phyloP scores from a whole-genome alignment of 257 asterid genomes.

The Ilex asprella region DNA sequence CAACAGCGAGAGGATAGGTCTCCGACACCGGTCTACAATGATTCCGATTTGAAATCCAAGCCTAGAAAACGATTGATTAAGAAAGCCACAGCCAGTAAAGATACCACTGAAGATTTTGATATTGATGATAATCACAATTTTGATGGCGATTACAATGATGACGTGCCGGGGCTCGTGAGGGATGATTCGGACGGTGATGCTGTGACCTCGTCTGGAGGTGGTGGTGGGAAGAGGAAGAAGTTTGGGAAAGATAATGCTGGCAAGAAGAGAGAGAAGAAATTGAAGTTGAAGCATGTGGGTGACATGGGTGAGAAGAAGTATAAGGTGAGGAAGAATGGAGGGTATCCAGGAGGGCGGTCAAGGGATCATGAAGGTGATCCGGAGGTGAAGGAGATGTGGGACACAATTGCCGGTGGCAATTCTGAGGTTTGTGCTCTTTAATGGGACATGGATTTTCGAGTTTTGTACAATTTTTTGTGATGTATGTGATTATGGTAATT shows the following conservation, averaged over 20 bases:
- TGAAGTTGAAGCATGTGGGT: slow-evolving; percentile 29
- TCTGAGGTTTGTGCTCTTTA: slow-evolving; percentile 31
- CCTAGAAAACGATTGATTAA: slow-evolving; percentile 81
- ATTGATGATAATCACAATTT: background rate
- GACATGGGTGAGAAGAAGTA: slow-evolving; percentile 46
- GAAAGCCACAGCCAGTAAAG: slow-evolving; percentile 40
- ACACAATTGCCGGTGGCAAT: slow-evolving; percentile 63
- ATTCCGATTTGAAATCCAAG: slow-evolving; percentile 36
- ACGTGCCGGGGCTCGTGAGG: slow-evolving; percentile 34
- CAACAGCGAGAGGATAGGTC: slow-evolving; percentile 46
- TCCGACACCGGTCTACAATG: slow-evolving; percentile 61
- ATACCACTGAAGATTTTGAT: slow-evolving; percentile 37
- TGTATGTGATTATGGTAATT: too few relatives aligned
- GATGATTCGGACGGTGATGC: slow-evolving; percentile 56
- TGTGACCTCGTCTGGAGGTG: slow-evolving; percentile 23
- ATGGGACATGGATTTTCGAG: too few relatives aligned
- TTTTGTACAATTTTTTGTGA: too few relatives aligned
- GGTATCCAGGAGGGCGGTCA: slow-evolving; percentile 39
- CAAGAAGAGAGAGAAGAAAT: slow-evolving; percentile 28
- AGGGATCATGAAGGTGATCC: slow-evolving; percentile 72
- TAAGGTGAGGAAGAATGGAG: slow-evolving; percentile 39
- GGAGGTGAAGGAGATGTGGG: slow-evolving; percentile 97
- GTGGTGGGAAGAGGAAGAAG: slow-evolving; percentile 50
- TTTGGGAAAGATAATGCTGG: slow-evolving; percentile 35
- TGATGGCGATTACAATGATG: slow-evolving; percentile 29